Evolutionary conservation across 805 yeast species (phyloP).

Genomic region (Nakazawaea laoshanensis): DNA sequence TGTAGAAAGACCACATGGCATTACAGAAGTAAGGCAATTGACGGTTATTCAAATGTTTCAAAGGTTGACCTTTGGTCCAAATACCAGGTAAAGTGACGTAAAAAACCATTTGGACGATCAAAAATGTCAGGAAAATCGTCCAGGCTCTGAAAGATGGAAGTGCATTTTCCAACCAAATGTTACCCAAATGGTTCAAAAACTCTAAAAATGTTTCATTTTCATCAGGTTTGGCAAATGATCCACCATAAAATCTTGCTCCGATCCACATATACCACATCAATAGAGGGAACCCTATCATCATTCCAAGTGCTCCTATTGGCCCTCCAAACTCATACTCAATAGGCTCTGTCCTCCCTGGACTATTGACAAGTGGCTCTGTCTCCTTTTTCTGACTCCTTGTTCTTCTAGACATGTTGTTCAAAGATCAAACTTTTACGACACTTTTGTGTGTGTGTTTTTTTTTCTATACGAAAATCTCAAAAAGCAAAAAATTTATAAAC

Average conservation of each 20-base stretch:
- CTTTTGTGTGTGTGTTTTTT: neutral
- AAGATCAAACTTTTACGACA: too few relatives aligned
- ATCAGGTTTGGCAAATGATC: slow-evolving; percentile 62
- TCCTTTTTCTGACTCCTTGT: neutral
- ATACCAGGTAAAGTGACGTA: slow-evolving; percentile 87
- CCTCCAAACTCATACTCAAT: slow-evolving; percentile 92
- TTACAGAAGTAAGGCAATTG: slow-evolving; percentile 91
- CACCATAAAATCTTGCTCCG: slow-evolving; percentile 71
- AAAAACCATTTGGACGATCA: slow-evolving; percentile 59
- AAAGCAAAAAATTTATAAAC: too few relatives aligned
- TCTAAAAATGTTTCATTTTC: slow-evolving; percentile 43
- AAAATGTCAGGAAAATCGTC: slow-evolving; percentile 62
- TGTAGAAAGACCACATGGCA: slow-evolving; percentile 80
- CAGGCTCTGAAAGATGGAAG: slow-evolving; percentile 56
- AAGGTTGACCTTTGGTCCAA: slow-evolving; percentile 92
- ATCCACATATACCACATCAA: slow-evolving; percentile 98
- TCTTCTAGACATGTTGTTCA: slow-evolving; percentile 1
- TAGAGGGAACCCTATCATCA: slow-evolving; percentile 88
- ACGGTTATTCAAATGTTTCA: slow-evolving; percentile 67
- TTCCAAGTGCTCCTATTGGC: slow-evolving; percentile 76
- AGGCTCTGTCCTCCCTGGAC: slow-evolving; percentile 24
- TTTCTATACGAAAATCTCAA: neutral
- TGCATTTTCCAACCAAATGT: slow-evolving; percentile 40
- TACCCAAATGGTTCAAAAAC: slow-evolving; percentile 37
- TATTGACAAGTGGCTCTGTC: neutral